Evolutionary conservation across 257 asterid species (phyloP).

Genomic region (Gynochthodes officinalis): DNA sequence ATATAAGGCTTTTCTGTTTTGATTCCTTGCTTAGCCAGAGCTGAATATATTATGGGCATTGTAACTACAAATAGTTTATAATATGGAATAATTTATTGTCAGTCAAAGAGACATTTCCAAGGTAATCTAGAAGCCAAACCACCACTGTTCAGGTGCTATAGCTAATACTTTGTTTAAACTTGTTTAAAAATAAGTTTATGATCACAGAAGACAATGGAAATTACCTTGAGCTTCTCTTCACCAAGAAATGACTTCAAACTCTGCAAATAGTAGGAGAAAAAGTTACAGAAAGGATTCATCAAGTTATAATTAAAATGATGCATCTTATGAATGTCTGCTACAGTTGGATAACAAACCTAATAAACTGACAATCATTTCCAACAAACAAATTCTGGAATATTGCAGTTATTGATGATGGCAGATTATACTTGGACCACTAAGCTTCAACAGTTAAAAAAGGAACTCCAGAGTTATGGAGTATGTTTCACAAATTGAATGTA

Average conservation of each 20-base stretch:
- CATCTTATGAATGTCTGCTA: background rate
- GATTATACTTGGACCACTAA: background rate
- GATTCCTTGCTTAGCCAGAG: background rate
- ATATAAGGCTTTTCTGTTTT: background rate
- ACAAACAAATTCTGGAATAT: no score
- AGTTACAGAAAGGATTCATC: background rate
- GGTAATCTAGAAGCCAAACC: background rate
- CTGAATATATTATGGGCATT: background rate
- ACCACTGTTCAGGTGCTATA: background rate
- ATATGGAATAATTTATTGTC: background rate
- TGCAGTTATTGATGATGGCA: background rate
- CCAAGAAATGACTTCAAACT: constrained; percentile 84
- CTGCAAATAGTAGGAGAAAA: constrained; percentile 37
- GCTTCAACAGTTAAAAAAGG: background rate
- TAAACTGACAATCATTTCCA: background rate
- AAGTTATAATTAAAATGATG: background rate
- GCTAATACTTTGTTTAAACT: background rate
- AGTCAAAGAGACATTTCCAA: background rate
- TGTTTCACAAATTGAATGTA: background rate
- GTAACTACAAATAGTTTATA: background rate
- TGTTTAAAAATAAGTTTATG: background rate
- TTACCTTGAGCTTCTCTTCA: constrained; percentile 89
- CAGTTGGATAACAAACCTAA: background rate
- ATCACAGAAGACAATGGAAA: background rate
- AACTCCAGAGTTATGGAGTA: background rate